These are phyloP conservation scores for Amauroascus niger DNA, from an alignment of 2,329 filamentous ascomycete species.

Conservation along the genomic window DNA sequence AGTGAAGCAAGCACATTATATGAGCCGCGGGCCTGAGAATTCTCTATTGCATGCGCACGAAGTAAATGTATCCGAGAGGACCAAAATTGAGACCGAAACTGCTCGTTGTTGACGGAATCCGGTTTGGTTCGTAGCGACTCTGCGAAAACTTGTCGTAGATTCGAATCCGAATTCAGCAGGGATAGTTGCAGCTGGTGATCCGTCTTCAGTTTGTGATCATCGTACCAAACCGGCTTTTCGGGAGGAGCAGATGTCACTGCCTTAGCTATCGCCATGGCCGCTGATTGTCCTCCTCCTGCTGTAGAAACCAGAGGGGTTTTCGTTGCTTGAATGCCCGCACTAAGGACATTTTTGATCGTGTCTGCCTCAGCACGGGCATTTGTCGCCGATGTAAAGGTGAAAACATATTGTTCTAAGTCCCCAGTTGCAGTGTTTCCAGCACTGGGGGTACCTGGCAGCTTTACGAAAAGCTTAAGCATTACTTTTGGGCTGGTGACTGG, in stretches of 20 bases:
- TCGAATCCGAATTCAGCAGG: slow-evolving; percentile 68
- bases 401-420: slow-evolving; percentile 60
- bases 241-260: slow-evolving; percentile 47
- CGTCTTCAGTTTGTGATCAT: slow-evolving; percentile 65
- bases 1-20: slow-evolving; percentile 91
- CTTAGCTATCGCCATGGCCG: slow-evolving; percentile 67
- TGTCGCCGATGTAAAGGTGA: slow-evolving; percentile 72
- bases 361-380: slow-evolving; percentile 77
- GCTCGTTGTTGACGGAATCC: slow-evolving; percentile 64
- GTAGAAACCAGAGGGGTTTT: slow-evolving; percentile 43
- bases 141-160: slow-evolving; percentile 73
- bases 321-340: slow-evolving; percentile 60
- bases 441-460: slow-evolving; percentile 49
- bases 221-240: slow-evolving; percentile 58
- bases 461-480: slow-evolving; percentile 84
- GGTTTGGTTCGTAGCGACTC: slow-evolving; percentile 76
- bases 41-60: slow-evolving; percentile 82
- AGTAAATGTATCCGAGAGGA: slow-evolving; percentile 75
- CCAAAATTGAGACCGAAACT: slow-evolving; percentile 93
- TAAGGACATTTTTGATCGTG: slow-evolving; percentile 70
- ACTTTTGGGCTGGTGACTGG: slow-evolving; percentile 80
- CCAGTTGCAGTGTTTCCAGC: slow-evolving; percentile 22
- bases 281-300: slow-evolving; percentile 50
- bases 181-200: slow-evolving; percentile 81
- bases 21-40: slow-evolving; percentile 71